Conservation (phyloP, 805 yeast genomes). For the Ogataea degrootiae region DNA sequence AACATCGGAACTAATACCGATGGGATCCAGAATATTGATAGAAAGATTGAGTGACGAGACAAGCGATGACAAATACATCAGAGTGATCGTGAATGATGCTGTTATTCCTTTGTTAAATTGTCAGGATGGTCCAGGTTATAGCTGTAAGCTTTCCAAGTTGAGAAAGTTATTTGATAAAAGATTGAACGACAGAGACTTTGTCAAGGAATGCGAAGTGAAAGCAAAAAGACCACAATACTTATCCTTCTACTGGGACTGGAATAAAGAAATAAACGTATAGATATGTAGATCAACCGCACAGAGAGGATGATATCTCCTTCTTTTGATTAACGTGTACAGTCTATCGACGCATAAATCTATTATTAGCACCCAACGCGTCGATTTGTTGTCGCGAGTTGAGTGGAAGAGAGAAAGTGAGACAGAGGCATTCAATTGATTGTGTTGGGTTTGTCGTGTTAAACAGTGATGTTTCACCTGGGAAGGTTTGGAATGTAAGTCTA, state of each 20-base stretch:
- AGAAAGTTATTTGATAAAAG: slow-evolving; percentile 8
- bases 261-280: not conserved
- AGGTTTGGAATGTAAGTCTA: too few relatives aligned
- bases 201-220: slow-evolving; percentile 16
- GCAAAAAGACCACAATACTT: slow-evolving; percentile 14
- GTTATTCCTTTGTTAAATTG: slow-evolving; percentile 47
- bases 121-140: slow-evolving; percentile 51
- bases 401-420: too few relatives aligned
- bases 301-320: not conserved
- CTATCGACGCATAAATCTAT: not conserved
- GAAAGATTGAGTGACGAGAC: slow-evolving; percentile 36
- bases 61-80: slow-evolving; percentile 33
- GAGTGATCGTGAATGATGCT: slow-evolving; percentile 49
- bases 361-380: too few relatives aligned
- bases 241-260: slow-evolving; percentile 27
- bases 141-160: slow-evolving; percentile 29
- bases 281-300: too few relatives aligned
- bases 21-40: slow-evolving; percentile 50
- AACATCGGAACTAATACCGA: slow-evolving; percentile 45
- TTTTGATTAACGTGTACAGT: not conserved
- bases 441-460: too few relatives aligned
- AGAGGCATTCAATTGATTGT: too few relatives aligned
- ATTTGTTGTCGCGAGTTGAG: too few relatives aligned
- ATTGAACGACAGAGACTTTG: slow-evolving; percentile 6
- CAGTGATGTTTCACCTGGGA: too few relatives aligned